Evolutionary conservation across 345 rosid genomes (phyloP).

Genomic region (Syzygium oleosum): DNA sequence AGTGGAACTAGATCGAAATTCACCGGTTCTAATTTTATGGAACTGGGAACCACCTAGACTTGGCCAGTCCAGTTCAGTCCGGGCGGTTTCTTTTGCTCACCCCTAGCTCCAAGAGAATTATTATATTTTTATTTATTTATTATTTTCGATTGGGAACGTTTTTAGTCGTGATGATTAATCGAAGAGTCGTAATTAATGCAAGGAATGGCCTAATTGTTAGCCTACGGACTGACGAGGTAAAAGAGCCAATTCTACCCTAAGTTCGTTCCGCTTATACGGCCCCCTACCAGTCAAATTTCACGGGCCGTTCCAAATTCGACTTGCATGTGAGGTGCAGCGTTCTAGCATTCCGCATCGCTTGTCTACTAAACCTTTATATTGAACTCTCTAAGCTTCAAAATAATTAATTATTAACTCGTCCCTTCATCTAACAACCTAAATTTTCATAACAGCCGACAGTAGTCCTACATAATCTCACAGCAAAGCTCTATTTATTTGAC

Average conservation of each 20-base stretch:
- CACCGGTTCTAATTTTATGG: too few relatives aligned
- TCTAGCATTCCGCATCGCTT: rapidly evolving
- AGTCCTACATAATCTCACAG: too few relatives aligned
- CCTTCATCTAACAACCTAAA: too few relatives aligned
- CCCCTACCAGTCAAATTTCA: not conserved
- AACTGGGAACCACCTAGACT: too few relatives aligned
- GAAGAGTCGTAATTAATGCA: not conserved
- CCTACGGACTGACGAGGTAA: not conserved
- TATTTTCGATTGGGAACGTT: not conserved
- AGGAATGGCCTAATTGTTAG: not conserved
- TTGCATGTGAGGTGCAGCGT: rapidly evolving
- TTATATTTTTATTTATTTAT: not conserved
- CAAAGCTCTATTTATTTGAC: too few relatives aligned
- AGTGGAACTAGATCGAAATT: too few relatives aligned
- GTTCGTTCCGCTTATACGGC: too few relatives aligned
- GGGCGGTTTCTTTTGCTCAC: too few relatives aligned
- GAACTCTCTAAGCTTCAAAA: not conserved
- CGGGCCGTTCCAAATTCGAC: rapidly evolving
- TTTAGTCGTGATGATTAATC: not conserved
- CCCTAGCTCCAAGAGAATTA: too few relatives aligned
- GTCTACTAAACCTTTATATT: not conserved
- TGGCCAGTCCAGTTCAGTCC: too few relatives aligned
- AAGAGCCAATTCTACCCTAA: not conserved
- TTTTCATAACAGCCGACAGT: too few relatives aligned
- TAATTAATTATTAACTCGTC: too few relatives aligned